Base-by-base conservation (phyloP, 2,329 filamentous ascomycete genomes). In the Hymenoscyphus repandus region DNA sequence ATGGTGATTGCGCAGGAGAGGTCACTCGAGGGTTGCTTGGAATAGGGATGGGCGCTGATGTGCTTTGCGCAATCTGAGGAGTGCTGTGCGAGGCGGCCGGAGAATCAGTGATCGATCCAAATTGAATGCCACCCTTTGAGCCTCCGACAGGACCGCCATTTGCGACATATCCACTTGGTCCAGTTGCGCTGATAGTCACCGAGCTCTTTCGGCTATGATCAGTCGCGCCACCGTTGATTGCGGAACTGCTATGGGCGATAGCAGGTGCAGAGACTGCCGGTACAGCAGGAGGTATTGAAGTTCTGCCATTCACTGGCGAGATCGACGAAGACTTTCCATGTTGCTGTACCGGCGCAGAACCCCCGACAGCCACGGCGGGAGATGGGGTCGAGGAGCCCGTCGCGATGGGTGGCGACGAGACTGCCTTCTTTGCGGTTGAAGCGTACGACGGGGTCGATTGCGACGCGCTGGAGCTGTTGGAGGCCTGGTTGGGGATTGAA, bases 101-200 rank as follows among this genome's bases (percentile, higher is more conserved):
- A 71, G 86, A 87, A 59, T 86, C 81, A 61, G 79, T 76, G 65
- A 89, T 73, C 52, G 80, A 91, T 59, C 90, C 90, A 64, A 96
- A 96, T 73, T 88, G 87, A 67, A 93, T 88, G 60, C 75, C 77
- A 59, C 78, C 73, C 72, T 80, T 83, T 72, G 68, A 78, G 70
- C 69, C 74, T 55, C 72, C 76, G 37, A 82, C 80, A 50, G 79
- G 77, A 50, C 82, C 86, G 62, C 89, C 89, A 76, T 95, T 95
- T 62, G 85, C 78, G 54, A 84, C 80, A 68, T 83, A 88, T 66
- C 84, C 84, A 61, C 79, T 87, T 50, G 88, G 81, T 61, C 86
- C 88, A 66, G 88, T 87, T 62, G 90, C 85, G 69, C 82, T 90
- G 75, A 96, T 96, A 64, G 91, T 95, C 64, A 96, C 86, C 15